A percentile compares a stretch with the other conserved stretches of the same genome.
Conservation (phyloP, 2,329 filamentous ascomycete species). For the Calonectria hawksworthii region DNA sequence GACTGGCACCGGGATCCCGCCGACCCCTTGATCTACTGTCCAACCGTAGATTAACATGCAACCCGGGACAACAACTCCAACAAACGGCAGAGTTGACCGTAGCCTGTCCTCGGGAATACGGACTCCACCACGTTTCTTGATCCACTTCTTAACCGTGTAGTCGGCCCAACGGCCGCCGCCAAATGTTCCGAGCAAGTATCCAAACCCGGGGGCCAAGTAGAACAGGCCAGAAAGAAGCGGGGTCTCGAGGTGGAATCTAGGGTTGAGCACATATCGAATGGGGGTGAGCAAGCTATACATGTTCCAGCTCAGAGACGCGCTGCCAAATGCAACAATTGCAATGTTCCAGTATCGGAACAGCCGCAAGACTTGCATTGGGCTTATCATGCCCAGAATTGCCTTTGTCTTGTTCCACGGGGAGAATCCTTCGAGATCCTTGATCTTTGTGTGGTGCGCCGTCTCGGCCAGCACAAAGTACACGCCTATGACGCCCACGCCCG, state of each 20-base stretch:
- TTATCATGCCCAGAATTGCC: conserved; percentile 74
- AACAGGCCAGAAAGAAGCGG: conserved; percentile 79
- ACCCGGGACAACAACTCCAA: conserved; percentile 69
- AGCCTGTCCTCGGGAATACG: conserved; percentile 79
- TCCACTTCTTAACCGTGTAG: conserved; percentile 74
- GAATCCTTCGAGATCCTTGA: conserved; percentile 72
- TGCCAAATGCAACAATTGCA: conserved; percentile 70
- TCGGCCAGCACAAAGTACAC: conserved; percentile 79
- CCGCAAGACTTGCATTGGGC: conserved; percentile 73
- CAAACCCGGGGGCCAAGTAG: conserved; percentile 80
- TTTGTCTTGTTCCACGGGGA: conserved; percentile 61
- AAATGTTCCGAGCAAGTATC: conserved; percentile 78
- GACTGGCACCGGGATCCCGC: conserved; percentile 73
- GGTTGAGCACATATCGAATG: conserved; percentile 81
- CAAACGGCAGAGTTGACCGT: conserved; percentile 68
- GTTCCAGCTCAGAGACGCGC: conserved; percentile 78
- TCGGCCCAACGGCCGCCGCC: conserved; percentile 82
- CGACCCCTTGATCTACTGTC: conserved; percentile 63
- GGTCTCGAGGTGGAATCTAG: conserved; percentile 76
- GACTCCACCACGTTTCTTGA: conserved; percentile 67
- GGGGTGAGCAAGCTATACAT: conserved; percentile 73
- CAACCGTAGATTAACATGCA: conserved; percentile 76
- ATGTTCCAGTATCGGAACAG: conserved; percentile 80
- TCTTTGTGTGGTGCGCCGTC: conserved; percentile 76
- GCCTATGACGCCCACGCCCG: conserved; percentile 69